Evolutionary conservation across 2,329 filamentous ascomycete species (phyloP), one percentile per base, ranked within the genome.

Genomic region (Davidsoniella neocaledoniae): DNA sequence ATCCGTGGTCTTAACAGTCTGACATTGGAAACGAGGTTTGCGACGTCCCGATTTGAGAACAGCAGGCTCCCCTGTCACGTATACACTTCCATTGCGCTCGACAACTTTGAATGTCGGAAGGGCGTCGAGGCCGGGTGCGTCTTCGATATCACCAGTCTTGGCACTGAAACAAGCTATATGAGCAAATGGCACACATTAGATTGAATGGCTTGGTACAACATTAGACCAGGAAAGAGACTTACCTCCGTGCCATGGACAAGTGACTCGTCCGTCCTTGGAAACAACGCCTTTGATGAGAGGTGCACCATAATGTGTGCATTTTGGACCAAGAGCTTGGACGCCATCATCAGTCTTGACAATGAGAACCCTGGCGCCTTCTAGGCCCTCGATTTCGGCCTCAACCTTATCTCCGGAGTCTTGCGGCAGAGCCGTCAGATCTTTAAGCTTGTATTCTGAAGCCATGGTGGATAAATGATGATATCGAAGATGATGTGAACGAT

Each of bases 171-270:
- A 98, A 51, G 91, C 91, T 88, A 55, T 48, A 40, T 6, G 4
- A 8, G 9, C 2, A 36, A 43, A 17, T 44, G 4, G 50, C 55
- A 33, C 56, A 48, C 17, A 41, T 25, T 40, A 48, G 12, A 21
- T 5, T 3, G n/a, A n/a, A 23, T 4, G n/a, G 43, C 8, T 29
- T 12, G 14, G 25, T 23, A 23, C 21, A 36, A 25, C 12, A 12
- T n/a, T 23, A 29, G 17, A 45, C 8, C 25, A 46, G 16, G 3
- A 12, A 4, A 1, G 25, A 63, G 23, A 63, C 71, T 56, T 62
- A 91, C 86, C 86, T 68, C 90, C 90, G 63, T 96, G 90, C 91
- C 91, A 96, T 3, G 90, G 87, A 63, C 91, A 98, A 5, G 86
- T 94, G 54, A 98, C 66, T 46, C 86, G 75, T 4, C 91, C 91